Base-by-base conservation (phyloP, 768 basidiomycete genomes). In the Gymnopilus dilepis region DNA sequence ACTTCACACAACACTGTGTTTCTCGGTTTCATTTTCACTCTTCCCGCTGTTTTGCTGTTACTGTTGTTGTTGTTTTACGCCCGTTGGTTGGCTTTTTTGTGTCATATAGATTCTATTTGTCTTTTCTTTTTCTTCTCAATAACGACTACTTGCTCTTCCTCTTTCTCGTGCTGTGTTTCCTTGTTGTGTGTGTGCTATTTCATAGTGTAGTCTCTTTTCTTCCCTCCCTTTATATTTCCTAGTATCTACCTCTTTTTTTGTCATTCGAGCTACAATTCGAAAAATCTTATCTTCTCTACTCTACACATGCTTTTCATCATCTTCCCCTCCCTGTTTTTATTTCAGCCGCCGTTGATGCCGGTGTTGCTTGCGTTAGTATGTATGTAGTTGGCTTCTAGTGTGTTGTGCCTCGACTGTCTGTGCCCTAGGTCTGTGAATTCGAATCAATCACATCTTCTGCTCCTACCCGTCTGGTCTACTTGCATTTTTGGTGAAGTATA, bases 341-440 rank as follows among this genome's bases (percentile, higher is more conserved):
- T 54, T 54, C 52, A 40, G 22, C 52, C 37, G n/a, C 33, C 34
- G 52, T n/a, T 54, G 52, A 54, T 45, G 38, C 43, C 41, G 59
- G 51, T 60, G 59, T 60, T 60, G 59, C 37, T 53, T 40, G 40
- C n/a, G 38, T 54, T 43, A 34, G 33, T n/a, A n/a, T n/a, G n/a
- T n/a, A n/a, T n/a, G n/a, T 41, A 53, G 45, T 47, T 37, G 15
- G 47, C 26, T n/a, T n/a, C n/a, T 30, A 15, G 28, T 31, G 47
- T 60, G 48, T 41, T 37, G 38, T 56, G 55, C 58, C 50, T 38
- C 41, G 26, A 31, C 48, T 60, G 40, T 54, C 38, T 42, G 37
- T 52, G 28, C 54, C 24, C 59, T 52, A 30, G 33, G 33, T 21
- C 37, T 63, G 38, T 57, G 17, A 31, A 31, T 42, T 15, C 9